A percentile compares a stretch with the other conserved stretches of the same genome.
phyloP scores from a whole-genome alignment of 2,329 filamentous ascomycete species.

The Fusarium decemcellulare region DNA sequence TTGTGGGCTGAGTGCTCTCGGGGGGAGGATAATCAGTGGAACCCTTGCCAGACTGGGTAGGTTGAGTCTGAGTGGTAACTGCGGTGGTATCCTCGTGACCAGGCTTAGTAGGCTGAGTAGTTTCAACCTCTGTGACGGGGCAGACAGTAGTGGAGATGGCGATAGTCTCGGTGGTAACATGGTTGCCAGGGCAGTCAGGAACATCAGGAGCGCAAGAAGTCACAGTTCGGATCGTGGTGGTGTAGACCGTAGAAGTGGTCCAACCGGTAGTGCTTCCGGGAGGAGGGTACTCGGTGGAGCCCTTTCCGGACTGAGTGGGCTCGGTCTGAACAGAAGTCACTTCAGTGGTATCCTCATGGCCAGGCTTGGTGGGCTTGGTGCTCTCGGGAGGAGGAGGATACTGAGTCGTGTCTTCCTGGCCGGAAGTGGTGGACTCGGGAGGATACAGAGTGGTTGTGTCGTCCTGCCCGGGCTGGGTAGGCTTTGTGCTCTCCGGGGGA shows the following conservation, averaged over 20 bases:
- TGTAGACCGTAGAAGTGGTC: conserved; percentile 37
- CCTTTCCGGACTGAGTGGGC: background rate
- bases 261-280: background rate
- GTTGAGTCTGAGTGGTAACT: background rate
- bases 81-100: background rate
- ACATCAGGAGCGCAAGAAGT: conserved; percentile 37
- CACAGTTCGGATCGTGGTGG: conserved; percentile 40
- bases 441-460: conserved; percentile 2
- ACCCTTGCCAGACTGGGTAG: conserved; percentile 8
- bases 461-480: background rate
- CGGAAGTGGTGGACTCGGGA: background rate
- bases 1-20: background rate
- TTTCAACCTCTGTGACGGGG: conserved; percentile 14
- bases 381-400: conserved; percentile 13
- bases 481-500: background rate
- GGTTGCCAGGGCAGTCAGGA: conserved; percentile 35
- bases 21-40: conserved; percentile 29
- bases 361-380: conserved; percentile 7
- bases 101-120: background rate
- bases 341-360: background rate
- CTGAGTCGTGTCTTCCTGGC: background rate
- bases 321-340: background rate
- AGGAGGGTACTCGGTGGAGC: conserved; percentile 27
- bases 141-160: conserved; percentile 30
- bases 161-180: conserved; percentile 26